Evolutionary conservation across 1,139 yeast species (phyloP), one percentile per base, ranked within the genome.

Genomic region (Yamadazyma sp.): DNA sequence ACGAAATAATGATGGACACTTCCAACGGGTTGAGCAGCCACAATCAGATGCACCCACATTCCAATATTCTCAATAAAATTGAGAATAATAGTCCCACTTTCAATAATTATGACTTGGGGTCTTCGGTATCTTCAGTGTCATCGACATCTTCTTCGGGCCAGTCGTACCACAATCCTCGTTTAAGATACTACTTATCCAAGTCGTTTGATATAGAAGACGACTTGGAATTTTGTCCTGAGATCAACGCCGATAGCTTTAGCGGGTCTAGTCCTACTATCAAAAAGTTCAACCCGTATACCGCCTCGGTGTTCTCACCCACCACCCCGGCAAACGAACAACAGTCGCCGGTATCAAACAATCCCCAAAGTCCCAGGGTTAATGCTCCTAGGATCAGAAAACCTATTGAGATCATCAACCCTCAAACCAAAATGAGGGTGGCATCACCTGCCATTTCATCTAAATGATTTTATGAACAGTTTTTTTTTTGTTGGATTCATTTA

Each of bases 381-480:
- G 77, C 86, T 4, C 84, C 84, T 23, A 66, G 86, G 48, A 71
- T 74, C 29, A 78, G 75, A 56, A 79, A 80, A 51, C 79, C 83
- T 5, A 62, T 87, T 55, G 92, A 85, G 56, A 86, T 86, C 49
- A 82, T 87, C 45, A 83, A 86, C 58, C 95, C 95, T 7, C 79
- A 76, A 39, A 85, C 94, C 4, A 88, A 88, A 36, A 59, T 81
- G 66, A 73, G 83, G 54, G 78, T 84, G 23, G 72, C 72, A 4
- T 79, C 86, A 17, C 83, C 87, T 16, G 72, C 73, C 18, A 45
- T 39, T 35, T 31, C 50, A 5, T 31, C 50, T 7, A 49, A 47
- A 36, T 39, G 51, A 49, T 34, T 34, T 39, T 14, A 37, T 28
- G 37, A 34, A 24, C 36, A 15, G 5, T 24, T 20, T 20, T 20